A percentile compares a stretch with the other conserved stretches of the same genome.
phyloP scores from a whole-genome alignment of 805 yeast species.

The Candida takata region DNA sequence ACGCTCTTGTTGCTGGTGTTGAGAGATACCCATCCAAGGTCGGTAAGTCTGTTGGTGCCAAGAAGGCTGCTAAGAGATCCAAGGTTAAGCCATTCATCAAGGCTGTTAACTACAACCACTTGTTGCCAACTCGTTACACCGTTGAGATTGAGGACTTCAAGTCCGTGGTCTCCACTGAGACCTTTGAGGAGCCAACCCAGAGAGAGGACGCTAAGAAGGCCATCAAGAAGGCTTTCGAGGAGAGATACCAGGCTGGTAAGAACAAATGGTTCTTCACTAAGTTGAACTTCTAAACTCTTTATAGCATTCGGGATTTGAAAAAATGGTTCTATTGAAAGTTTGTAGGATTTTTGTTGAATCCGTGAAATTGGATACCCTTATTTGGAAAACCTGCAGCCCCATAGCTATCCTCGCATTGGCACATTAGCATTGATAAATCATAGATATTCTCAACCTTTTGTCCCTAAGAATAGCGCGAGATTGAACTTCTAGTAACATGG shows the following conservation, averaged over 20 bases:
- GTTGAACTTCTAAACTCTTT: constrained; percentile 62
- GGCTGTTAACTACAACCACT: constrained; percentile 98
- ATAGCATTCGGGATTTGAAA: constrained; percentile 9
- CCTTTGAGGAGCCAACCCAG: constrained; percentile 96
- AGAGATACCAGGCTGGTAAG: constrained; percentile 99
- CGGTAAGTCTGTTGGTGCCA: constrained; percentile 88
- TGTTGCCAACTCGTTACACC: constrained; percentile 99
- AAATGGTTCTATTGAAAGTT: constrained; percentile 3
- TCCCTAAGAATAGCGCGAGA: no score
- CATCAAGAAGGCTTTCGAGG: constrained; percentile 98
- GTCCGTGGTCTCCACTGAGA: constrained; percentile 83
- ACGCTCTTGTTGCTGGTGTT: constrained; percentile 98
- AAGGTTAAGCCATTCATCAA: constrained; percentile 98
- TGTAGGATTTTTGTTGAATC: no score
- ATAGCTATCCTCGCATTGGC: no score
- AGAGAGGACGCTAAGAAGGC: constrained; percentile 98
- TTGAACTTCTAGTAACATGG: no score
- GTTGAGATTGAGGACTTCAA: constrained; percentile 95
- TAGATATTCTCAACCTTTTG: no score
- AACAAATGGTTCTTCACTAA: constrained; percentile 99
- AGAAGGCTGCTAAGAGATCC: constrained; percentile 95
- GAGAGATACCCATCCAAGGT: constrained; percentile 98
- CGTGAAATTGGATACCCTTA: no score
- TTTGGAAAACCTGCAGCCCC: no score
- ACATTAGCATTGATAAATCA: no score